Evolutionary conservation across 257 asterid genomes (phyloP), one percentile per base, ranked within the genome.

Genomic region (Gentiana straminea): DNA sequence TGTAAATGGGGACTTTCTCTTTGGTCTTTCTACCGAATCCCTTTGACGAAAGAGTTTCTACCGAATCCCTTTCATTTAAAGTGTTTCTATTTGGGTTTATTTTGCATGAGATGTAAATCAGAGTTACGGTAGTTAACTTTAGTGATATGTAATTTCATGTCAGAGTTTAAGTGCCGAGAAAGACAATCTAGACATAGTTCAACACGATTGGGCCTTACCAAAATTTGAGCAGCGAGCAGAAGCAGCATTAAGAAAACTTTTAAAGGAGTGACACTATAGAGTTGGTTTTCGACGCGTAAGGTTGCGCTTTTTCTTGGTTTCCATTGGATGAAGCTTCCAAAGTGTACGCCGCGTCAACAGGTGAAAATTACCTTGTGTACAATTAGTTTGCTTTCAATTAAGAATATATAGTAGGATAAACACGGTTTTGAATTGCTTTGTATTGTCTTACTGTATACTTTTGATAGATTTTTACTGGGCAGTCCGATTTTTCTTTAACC

Each of bases 91-190:
- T 41, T 5, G 46, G 46, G 9, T 41, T 41, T 41, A 2, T 41
- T 5, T 24, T 3, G 46, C 2, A 2, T 2, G 46, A 41, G 7
- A 41, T 5, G 46, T 0, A 24, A 41, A 41, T 5, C 46, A 5
- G 9, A 41, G 46, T 10, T 24, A 24, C 1, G 5, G 8, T 41
- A 41, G 9, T 1, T 41, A 41, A 41, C 9, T 10, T 41, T 41
- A 0, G 57, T 33, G 9, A 56, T 62, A 45, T 60, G 54, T 47
- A 13, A 60, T 68, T 62, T 68, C 13, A 72, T 56, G 2, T 55
- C 86, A 89, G 97, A 89, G 88, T 76, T 72, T 89, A 84, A 77
- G 95, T 9, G 94, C 97, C 0, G 97, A 89, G 66, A 89, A 89
- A 74, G 95, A 89, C 64, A 76, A 75, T 63, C 59, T 89, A 38